Base-by-base conservation (phyloP, 345 rosid species). In the Gossypium thurberi region DNA sequence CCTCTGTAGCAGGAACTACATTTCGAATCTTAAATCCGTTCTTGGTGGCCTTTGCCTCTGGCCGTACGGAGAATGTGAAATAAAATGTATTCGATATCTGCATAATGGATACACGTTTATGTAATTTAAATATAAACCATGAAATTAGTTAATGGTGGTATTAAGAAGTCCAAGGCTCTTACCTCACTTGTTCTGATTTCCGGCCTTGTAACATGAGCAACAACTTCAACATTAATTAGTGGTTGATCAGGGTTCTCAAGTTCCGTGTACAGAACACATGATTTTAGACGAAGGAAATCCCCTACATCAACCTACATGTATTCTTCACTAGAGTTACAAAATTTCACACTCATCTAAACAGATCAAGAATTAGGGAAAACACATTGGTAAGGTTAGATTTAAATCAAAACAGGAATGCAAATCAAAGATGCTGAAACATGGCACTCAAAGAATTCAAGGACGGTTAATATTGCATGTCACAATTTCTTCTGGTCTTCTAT, bases 141-240 rank as follows among this genome's bases (percentile, higher is more conserved):
- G 65, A 56, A 77, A 40, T 40, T 37, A 48, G n/a, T 1, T 18
- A 50, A 68, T 33, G 43, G 55, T 40, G 51, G 33, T 65, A 68
- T 46, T 18, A 7, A 56, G 77, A 40, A 65, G 47, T 21, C 26
- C 46, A 42, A 9, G 47, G 60, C 37, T 69, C 63, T 7, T 79
- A 90, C 99, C 97, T 95, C 97, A 44, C 97, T 88, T 21, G 94
- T 85, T 75, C 96, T 87, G 53, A 95, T 76, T 87, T 95, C 98
- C n/a, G 98, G 97, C 71, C 91, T 87, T n/a, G 97, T 89, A 78
- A 92, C 99, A 83, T 95, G 98, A 47, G 99, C 99, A 65, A 92
- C 96, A 65, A 90, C 99, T 85, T 95, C 99, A 17, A 95, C 84
- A 60, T 78, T 87, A 37, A 95, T 89, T 42, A 90, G 81, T 14